Conservation (phyloP, 495 filamentous ascomycete genomes). For the Pseudoneurospora amorphoporcata region DNA sequence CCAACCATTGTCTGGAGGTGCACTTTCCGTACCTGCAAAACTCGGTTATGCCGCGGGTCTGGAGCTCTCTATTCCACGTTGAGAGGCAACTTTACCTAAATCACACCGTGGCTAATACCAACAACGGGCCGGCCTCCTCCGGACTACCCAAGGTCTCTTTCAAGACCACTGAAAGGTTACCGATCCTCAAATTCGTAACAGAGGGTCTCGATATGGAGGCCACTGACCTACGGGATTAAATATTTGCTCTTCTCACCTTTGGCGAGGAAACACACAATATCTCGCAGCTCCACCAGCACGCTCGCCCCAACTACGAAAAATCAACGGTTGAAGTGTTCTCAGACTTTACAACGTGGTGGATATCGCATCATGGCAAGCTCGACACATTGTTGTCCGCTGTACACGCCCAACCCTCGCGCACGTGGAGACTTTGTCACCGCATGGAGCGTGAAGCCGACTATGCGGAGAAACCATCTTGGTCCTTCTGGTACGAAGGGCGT, state of each 20-base stretch:
- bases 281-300: not conserved
- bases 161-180: not conserved
- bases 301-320: constrained; percentile 5
- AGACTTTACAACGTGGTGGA: constrained; percentile 6
- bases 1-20: not conserved
- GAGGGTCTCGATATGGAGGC: constrained; percentile 2
- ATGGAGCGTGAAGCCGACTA: not conserved
- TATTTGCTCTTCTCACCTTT: constrained; percentile 4
- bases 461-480: not conserved
- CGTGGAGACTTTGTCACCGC: not conserved
- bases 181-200: constrained; percentile 1
- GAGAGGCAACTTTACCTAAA: not conserved
- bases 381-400: constrained; percentile 3
- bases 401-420: not conserved
- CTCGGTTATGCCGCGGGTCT: not conserved
- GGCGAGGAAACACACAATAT: constrained; percentile 1
- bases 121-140: too few relatives aligned
- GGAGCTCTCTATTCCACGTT: not conserved
- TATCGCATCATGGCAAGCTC: not conserved
- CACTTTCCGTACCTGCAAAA: not conserved
- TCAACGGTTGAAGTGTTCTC: not conserved
- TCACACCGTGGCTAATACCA: too few relatives aligned
- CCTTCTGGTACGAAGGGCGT: not conserved
- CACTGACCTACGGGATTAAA: constrained; percentile 5
- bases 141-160: not conserved